Evolutionary conservation across 768 basidiomycete genomes (phyloP).

Genomic region (Leccinum barrowsii): DNA sequence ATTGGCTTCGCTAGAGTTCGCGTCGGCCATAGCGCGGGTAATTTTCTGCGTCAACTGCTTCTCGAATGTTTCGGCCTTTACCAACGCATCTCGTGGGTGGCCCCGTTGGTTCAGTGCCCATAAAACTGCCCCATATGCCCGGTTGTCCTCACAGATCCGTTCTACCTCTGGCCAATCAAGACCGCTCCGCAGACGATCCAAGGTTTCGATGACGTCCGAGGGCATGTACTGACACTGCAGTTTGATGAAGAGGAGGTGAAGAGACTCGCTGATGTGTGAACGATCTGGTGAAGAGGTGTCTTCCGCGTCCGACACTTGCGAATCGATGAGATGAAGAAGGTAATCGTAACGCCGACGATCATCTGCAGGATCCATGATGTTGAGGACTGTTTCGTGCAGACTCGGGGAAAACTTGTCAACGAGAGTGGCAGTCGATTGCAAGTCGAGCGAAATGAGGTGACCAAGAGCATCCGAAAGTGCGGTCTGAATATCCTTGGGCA

Average conservation of each 20-base stretch:
- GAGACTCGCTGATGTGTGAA: constrained; percentile 41
- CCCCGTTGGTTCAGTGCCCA: constrained; percentile 75
- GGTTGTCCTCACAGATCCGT: constrained; percentile 60
- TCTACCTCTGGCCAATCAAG: constrained; percentile 57
- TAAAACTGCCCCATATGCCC: constrained; percentile 71
- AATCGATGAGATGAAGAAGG: constrained; percentile 66
- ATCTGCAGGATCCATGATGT: constrained; percentile 40
- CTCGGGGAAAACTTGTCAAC: constrained; percentile 66
- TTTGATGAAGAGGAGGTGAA: constrained; percentile 62
- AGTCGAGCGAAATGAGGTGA: constrained; percentile 55
- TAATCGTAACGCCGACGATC: constrained; percentile 69
- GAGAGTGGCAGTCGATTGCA: constrained; percentile 67
- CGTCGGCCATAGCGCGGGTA: constrained; percentile 34
- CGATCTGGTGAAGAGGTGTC: constrained; percentile 34
- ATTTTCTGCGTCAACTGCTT: constrained; percentile 46
- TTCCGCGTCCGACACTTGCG: constrained; percentile 42
- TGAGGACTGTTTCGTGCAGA: constrained; percentile 63
- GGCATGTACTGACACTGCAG: constrained; percentile 75
- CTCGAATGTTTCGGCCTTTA: constrained; percentile 60
- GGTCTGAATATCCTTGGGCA: constrained; percentile 54
- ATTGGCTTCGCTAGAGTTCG: constrained; percentile 13
- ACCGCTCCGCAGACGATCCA: constrained; percentile 48
- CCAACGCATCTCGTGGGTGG: constrained; percentile 59
- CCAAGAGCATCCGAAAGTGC: constrained; percentile 60
- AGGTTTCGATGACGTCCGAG: constrained; percentile 53